Percentiles rank a stretch among this genome's conserved stretches.
phyloP scores from a whole-genome alignment of 2,329 filamentous ascomycete genomes.

The Colletotrichum sp. region DNA sequence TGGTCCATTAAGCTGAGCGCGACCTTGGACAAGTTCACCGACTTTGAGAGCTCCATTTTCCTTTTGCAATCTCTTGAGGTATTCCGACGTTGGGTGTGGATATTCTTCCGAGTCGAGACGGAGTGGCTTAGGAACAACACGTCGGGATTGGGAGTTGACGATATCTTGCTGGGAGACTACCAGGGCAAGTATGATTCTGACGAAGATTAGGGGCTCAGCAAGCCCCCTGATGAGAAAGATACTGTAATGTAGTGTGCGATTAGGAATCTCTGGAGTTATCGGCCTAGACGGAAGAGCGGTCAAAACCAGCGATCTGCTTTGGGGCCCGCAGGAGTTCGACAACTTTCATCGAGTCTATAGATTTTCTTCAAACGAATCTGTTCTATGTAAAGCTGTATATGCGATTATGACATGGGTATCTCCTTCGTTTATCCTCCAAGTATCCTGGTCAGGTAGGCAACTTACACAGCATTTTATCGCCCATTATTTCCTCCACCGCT shows the following conservation, averaged over 20 bases:
- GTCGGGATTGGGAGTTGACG: constrained; percentile 63
- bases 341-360: neutral
- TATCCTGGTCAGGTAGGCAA: neutral
- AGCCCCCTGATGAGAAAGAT: neutral
- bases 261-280: constrained; percentile 7
- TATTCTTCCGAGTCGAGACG: constrained; percentile 93
- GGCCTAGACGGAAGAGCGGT: neutral
- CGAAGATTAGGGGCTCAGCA: constrained; percentile 6
- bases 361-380: neutral
- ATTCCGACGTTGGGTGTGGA: constrained; percentile 91
- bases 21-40: constrained; percentile 81
- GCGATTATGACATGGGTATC: neutral
- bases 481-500: neutral
- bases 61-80: constrained; percentile 87
- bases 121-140: constrained; percentile 76
- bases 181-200: constrained; percentile 57
- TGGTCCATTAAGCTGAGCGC: constrained; percentile 90
- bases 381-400: neutral
- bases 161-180: constrained; percentile 78
- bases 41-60: constrained; percentile 89
- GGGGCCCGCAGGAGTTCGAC: neutral
- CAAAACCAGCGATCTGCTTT: neutral
- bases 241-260: constrained; percentile 16
- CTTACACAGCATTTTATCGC: neutral
- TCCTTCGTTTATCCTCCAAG: neutral